Evolutionary conservation across 1,284 basidiomycete species (phyloP).

Genomic region (Ganoderma resinaceum): DNA sequence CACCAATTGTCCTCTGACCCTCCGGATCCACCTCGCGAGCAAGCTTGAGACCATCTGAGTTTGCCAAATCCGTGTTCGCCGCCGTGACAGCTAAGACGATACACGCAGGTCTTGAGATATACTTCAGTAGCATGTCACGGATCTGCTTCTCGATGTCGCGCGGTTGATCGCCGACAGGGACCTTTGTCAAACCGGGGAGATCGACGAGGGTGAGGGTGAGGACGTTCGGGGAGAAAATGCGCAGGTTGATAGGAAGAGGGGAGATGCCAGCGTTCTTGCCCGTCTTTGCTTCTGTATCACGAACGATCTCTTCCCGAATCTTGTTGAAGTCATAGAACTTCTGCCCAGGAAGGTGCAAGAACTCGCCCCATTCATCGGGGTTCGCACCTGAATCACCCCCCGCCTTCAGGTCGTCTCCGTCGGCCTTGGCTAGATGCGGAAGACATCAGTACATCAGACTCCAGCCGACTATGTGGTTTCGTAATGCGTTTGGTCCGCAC

Average conservation of each 20-base stretch:
- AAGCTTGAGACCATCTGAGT: slow-evolving; percentile 97
- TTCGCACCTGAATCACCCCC: slow-evolving; percentile 76
- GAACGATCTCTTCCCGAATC: slow-evolving; percentile 95
- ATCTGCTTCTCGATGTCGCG: slow-evolving; percentile 99
- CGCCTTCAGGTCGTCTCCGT: slow-evolving; percentile 27
- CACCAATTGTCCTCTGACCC: slow-evolving; percentile 95
- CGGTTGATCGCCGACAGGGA: slow-evolving; percentile 97
- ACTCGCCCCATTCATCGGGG: slow-evolving; percentile 98
- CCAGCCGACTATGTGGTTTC: too few species aligned
- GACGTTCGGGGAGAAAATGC: slow-evolving; percentile 96
- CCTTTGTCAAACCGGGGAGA: slow-evolving; percentile 95
- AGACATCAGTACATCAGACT: background rate
- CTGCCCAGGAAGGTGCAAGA: slow-evolving; percentile 94
- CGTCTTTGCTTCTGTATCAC: slow-evolving; percentile 97
- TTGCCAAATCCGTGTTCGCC: slow-evolving; percentile 97
- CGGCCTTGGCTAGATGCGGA: slow-evolving; percentile 19
- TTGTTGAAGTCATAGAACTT: slow-evolving; percentile 98
- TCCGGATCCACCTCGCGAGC: slow-evolving; percentile 97
- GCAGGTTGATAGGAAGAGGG: slow-evolving; percentile 94
- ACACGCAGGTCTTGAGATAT: slow-evolving; percentile 91
- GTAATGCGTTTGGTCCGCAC: background rate
- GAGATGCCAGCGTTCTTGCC: slow-evolving; percentile 98
- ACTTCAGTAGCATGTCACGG: slow-evolving; percentile 95
- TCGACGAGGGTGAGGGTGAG: slow-evolving; percentile 97
- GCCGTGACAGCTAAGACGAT: slow-evolving; percentile 96